Conservation (phyloP, 140 eudicot species). For the Senecio squalidus region DNA sequence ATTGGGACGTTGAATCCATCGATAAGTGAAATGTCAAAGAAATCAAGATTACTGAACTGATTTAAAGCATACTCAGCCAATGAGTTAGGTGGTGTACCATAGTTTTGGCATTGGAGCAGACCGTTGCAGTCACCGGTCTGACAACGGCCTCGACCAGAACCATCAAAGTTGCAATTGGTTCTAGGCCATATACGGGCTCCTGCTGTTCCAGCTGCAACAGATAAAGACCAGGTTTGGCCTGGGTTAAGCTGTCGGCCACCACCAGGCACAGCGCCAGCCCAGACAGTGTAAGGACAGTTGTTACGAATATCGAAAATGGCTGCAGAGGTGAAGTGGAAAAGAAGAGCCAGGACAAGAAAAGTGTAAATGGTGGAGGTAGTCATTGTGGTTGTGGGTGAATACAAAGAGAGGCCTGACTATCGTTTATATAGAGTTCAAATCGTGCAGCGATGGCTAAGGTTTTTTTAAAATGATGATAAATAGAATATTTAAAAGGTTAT, state of each 20-base stretch:
- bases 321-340: slow-evolving; percentile 26
- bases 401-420: not conserved
- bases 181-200: slow-evolving; percentile 47
- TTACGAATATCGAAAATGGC: slow-evolving; percentile 36
- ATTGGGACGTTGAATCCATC: slow-evolving; percentile 55
- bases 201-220: slow-evolving; percentile 27
- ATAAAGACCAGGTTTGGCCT: slow-evolving; percentile 40
- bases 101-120: slow-evolving; percentile 32
- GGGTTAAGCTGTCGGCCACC: slow-evolving; percentile 42
- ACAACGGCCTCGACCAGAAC: slow-evolving; percentile 36
- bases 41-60: slow-evolving; percentile 31
- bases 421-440: slow-evolving; percentile 9
- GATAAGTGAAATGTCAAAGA: slow-evolving; percentile 41
- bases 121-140: slow-evolving; percentile 48
- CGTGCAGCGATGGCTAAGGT: not conserved
- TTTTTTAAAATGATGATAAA: too few species aligned
- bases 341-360: slow-evolving; percentile 15
- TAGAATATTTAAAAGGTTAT: not conserved
- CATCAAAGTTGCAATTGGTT: slow-evolving; percentile 38
- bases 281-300: slow-evolving; percentile 54
- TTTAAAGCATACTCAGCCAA: slow-evolving; percentile 38
- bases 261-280: slow-evolving; percentile 58
- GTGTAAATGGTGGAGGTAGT: slow-evolving; percentile 18
- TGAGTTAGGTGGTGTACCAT: slow-evolving; percentile 42
- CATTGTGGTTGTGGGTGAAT: slow-evolving; percentile 13